Evolutionary conservation across 2,329 filamentous ascomycete genomes (phyloP), one percentile per base, ranked within the genome.

Genomic region (Exophiala sp.): DNA sequence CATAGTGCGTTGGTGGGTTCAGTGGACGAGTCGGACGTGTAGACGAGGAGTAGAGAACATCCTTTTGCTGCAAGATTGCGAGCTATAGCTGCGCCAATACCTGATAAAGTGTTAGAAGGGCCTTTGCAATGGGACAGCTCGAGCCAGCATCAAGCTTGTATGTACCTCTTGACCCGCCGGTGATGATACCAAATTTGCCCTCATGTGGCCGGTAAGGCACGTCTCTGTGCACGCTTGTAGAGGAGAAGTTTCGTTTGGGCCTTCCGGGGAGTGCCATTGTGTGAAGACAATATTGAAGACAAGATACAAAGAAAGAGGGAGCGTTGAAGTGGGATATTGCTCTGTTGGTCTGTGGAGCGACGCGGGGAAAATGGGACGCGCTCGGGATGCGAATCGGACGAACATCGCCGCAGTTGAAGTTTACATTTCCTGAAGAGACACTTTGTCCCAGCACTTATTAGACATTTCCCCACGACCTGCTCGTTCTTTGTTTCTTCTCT

Each of bases 151-250:
- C n/a, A n/a, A n/a, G n/a, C 34, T 22, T 30, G 48, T 61, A 55
- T 21, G 23, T 73, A 87, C 86, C 86, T 73, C 88, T 73, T 50
- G 86, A 88, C 52, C 82, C 85, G 49, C 88, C 88, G 1, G 88
- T 93, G 40, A 93, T 75, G 58, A 94, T 82, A 46, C 80, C 87
- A 44, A 90, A 74, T 67, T 89, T 89, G 59, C 85, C 85, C 64
- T 87, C 81, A n/a, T 85, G 72, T 42, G 68, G 62, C 32, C 68
- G 63, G 52, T 60, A 62, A 18, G 49, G 41, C 10, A 38, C 27
- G n/a, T 40, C 48, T 21, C 38, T 52, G 22, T 49, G 46, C 40
- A 59, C 30, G 27, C 56, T 58, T 13, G 52, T 60, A 1, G 59
- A 57, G 14, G 57, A 54, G 50, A 57, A 51, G 13, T 29, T 48